Conservation (phyloP, 768 basidiomycete genomes). For the Amanita subjunquillea region DNA sequence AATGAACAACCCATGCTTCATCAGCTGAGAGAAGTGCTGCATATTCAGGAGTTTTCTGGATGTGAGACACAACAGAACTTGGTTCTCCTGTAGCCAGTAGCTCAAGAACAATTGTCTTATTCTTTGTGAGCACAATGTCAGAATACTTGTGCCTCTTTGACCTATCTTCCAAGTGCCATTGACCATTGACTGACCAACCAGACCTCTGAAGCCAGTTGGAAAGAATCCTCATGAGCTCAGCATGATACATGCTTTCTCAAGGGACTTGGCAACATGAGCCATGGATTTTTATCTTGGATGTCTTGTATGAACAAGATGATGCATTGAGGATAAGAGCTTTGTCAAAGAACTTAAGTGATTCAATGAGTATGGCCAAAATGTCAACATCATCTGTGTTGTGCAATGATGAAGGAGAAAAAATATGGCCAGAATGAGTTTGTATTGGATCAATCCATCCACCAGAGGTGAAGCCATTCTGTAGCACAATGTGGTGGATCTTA, state of each 20-base stretch:
- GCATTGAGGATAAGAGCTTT: conserved; percentile 4
- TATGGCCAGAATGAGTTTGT: conserved; percentile 4
- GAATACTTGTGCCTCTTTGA: not conserved
- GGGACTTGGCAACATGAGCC: conserved; percentile 6
- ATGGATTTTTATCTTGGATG: not conserved
- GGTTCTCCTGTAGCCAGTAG: too few species aligned
- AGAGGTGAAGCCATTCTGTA: not conserved
- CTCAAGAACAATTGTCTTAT: too few species aligned
- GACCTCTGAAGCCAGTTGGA: conserved; percentile 8
- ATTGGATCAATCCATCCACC: not conserved
- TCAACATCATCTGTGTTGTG: not conserved
- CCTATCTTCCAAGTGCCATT: conserved; percentile 8
- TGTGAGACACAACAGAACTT: too few species aligned
- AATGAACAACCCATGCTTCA: too few species aligned
- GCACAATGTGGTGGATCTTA: not conserved
- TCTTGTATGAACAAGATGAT: conserved; percentile 5
- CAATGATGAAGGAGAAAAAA: conserved; percentile 4
- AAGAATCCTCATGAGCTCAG: conserved; percentile 11
- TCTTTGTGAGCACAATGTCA: too few species aligned
- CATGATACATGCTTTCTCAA: conserved; percentile 9
- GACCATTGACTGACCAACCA: conserved; percentile 8
- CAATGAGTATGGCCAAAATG: conserved; percentile 7
- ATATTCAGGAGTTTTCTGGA: too few species aligned
- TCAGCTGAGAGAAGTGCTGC: too few species aligned
- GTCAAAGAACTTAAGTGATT: conserved; percentile 9